Conservation (phyloP, 768 basidiomycete genomes). For the Pluteus cervinus region DNA sequence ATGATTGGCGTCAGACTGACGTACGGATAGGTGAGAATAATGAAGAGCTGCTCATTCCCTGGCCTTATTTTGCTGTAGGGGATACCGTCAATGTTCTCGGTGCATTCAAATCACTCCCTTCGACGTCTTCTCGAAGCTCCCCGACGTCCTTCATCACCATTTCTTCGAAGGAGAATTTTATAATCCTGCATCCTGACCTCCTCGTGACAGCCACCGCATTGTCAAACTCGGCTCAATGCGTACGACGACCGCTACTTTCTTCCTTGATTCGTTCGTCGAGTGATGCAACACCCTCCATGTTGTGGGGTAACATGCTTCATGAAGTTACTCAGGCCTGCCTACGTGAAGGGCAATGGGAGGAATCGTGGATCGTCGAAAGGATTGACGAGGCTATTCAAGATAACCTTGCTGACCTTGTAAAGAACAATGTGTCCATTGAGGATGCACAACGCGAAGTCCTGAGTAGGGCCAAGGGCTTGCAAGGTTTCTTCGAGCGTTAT, state of each 20-base stretch:
- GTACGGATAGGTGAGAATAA: slow-evolving; percentile 47
- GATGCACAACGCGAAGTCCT: slow-evolving; percentile 62
- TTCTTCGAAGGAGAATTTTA: slow-evolving; percentile 15
- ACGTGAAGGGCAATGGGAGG: slow-evolving; percentile 52
- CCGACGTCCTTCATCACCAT: slow-evolving; percentile 31
- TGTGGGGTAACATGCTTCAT: slow-evolving; percentile 94
- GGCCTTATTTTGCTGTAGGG: slow-evolving; percentile 35
- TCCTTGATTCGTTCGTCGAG: slow-evolving; percentile 51
- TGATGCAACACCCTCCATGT: slow-evolving; percentile 57
- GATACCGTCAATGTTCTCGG: slow-evolving; percentile 82
- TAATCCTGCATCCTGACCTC: slow-evolving; percentile 60
- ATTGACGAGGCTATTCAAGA: slow-evolving; percentile 51
- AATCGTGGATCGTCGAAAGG: slow-evolving; percentile 50
- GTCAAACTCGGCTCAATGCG: slow-evolving; percentile 76
- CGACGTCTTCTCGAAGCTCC: slow-evolving; percentile 28
- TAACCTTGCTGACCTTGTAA: slow-evolving; percentile 56
- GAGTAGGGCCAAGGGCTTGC: slow-evolving; percentile 56
- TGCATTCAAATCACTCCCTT: slow-evolving; percentile 19
- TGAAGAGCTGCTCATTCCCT: not conserved
- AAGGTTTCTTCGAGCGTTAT: slow-evolving; percentile 60
- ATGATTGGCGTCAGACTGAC: slow-evolving; percentile 73
- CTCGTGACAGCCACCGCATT: slow-evolving; percentile 89
- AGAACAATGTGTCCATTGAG: slow-evolving; percentile 50
- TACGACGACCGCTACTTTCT: slow-evolving; percentile 81
- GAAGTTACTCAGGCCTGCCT: slow-evolving; percentile 85